Conservation (phyloP, 345 rosid genomes). For the Pistacia integerrima region DNA sequence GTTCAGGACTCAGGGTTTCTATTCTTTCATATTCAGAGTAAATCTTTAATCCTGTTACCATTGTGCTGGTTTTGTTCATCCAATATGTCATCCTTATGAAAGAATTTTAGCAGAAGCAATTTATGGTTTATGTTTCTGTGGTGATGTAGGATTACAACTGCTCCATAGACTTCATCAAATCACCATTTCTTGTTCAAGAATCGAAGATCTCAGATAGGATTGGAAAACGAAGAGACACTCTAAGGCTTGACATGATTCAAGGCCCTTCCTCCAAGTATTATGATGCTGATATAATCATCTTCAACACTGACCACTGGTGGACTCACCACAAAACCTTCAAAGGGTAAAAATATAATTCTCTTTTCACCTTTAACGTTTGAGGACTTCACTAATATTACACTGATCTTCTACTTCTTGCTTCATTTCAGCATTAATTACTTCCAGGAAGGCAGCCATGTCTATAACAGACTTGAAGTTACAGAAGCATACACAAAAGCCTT, state of each 20-base stretch:
- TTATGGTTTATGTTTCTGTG: constrained; percentile 5
- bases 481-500: constrained; percentile 70
- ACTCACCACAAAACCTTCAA: constrained; percentile 56
- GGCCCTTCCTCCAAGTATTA: constrained; percentile 31
- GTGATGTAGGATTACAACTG: constrained; percentile 45
- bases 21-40: constrained; percentile 56
- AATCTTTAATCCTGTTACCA: constrained; percentile 6
- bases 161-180: constrained; percentile 57
- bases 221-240: constrained; percentile 41
- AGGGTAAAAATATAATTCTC: constrained; percentile 32
- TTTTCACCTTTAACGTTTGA: too few species aligned
- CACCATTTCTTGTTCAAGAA: constrained; percentile 69
- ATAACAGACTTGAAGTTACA: constrained; percentile 47
- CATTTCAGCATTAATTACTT: constrained; percentile 55
- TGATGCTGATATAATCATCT: constrained; percentile 61
- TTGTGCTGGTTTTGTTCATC: background rate
- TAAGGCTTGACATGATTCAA: constrained; percentile 59
- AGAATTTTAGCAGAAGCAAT: background rate
- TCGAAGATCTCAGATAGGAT: constrained; percentile 31
- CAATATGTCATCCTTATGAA: too few species aligned
- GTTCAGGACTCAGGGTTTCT: constrained; percentile 47
- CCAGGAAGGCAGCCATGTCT: constrained; percentile 68
- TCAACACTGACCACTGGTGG: constrained; percentile 83
- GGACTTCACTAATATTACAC: too few species aligned
- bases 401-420: background rate